Conservation (phyloP, 169 alveolate species). For the Cryptosporidium bovis region DNA sequence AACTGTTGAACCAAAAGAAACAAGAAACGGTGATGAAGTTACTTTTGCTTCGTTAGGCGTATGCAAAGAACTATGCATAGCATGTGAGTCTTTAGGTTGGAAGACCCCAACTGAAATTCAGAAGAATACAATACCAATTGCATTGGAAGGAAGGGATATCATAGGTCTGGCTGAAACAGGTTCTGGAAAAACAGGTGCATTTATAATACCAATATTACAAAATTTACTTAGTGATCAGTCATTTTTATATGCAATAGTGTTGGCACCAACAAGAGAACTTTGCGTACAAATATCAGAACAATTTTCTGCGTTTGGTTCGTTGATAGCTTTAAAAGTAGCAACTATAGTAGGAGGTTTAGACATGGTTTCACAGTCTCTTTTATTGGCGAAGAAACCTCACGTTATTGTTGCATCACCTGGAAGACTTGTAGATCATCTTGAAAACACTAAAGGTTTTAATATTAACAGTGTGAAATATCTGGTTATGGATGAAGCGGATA, state of each 20-base stretch:
- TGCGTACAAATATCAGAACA: conserved; percentile 97
- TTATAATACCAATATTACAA: conserved; percentile 96
- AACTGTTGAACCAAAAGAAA: background rate
- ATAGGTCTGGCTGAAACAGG: conserved; percentile 99
- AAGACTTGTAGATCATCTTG: conserved; percentile 98
- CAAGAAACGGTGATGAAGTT: conserved; percentile 10
- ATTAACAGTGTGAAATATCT: conserved; percentile 89
- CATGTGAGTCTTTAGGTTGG: conserved; percentile 92
- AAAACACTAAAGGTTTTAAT: conserved; percentile 97
- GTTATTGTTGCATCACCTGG: conserved; percentile 99
- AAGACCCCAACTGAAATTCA: conserved; percentile 94
- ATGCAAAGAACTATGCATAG: conserved; percentile 93
- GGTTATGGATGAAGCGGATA: conserved; percentile 97
- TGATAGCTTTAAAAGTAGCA: conserved; percentile 90
- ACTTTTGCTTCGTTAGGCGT: conserved; percentile 93
- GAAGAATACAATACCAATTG: conserved; percentile 91
- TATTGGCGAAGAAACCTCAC: conserved; percentile 96
- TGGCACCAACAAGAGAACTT: conserved; percentile 99
- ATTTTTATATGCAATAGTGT: conserved; percentile 89
- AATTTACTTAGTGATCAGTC: conserved; percentile 88
- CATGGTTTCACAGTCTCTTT: conserved; percentile 93
- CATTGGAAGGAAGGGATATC: conserved; percentile 94
- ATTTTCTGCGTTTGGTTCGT: conserved; percentile 93
- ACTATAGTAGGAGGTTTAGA: conserved; percentile 98
- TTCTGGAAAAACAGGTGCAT: conserved; percentile 95